Evolutionary conservation across 139 green algal species (phyloP), one percentile per base, ranked within the genome.

Genomic region (Diplosphaera chodatii): DNA sequence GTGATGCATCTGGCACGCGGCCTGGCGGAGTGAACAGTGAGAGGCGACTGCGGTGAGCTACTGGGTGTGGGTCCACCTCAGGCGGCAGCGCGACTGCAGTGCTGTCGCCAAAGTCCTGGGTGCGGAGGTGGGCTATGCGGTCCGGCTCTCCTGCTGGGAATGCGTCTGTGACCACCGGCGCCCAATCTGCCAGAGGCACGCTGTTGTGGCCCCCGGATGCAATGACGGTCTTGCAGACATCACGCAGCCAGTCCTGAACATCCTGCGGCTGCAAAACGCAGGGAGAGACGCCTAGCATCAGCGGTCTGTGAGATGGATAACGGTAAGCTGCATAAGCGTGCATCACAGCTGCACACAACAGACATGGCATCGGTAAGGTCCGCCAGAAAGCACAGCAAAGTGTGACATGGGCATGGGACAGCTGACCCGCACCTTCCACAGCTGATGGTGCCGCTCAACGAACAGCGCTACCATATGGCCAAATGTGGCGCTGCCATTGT

Each of bases 401-500:
- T 32, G 22, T 23, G 25, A 59, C 1, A 8, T 22, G 16, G 30
- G 2, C 40, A 1, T 23, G 64, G 32, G 10, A 63, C 34, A 62
- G 10, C 0, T 18, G 3, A 64, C 16, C 32, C 48, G 13, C n/a
- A 82, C 77, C 77, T 96, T 94, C 91, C 92, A 98, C 63, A 98
- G 81, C 63, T 89, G 33, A 33, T 88, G 77, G 64, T 90, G 87
- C 59, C 92, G 84, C 80, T 97, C 90, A 32, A 92, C 86, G 74
- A 91, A 96, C 25, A 97, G 79, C 70, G 79, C 78, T 1, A 92
- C 71, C 68, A 98, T 74, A 72, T 96, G 90, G n/a, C 67, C 69
- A 22, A 96, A 77, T 0, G 85, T 85, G 13, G 88, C 81, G 48
- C 81, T 92, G 77, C 78, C 85, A 15, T 64, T 70, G 55, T 88